Evolutionary conservation across 2,329 filamentous ascomycete genomes (phyloP).

Genomic region (Fusarium guadeloupense): DNA sequence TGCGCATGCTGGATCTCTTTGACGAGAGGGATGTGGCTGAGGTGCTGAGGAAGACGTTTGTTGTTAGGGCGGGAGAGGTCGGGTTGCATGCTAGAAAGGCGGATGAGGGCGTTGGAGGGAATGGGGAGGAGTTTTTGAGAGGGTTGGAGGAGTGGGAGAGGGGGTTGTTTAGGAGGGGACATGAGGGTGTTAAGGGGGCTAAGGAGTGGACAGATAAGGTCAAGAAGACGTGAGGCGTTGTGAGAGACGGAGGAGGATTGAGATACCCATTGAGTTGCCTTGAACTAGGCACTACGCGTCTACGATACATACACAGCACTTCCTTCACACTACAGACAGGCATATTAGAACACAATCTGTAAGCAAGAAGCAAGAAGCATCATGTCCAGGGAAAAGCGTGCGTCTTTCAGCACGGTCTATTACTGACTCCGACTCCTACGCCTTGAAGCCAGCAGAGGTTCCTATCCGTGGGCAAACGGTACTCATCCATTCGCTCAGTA

Average conservation of each 20-base stretch:
- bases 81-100: slow-evolving; percentile 90
- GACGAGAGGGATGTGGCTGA: slow-evolving; percentile 82
- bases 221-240: slow-evolving; percentile 45
- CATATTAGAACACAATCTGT: neutral
- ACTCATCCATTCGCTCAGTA: slow-evolving; percentile 42
- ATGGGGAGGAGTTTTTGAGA: slow-evolving; percentile 81
- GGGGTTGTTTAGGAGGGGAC: slow-evolving; percentile 75
- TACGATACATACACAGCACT: slow-evolving; percentile 3
- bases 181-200: slow-evolving; percentile 75
- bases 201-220: slow-evolving; percentile 75
- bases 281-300: slow-evolving; percentile 19
- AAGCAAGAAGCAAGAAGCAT: neutral
- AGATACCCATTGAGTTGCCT: slow-evolving; percentile 38
- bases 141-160: slow-evolving; percentile 93
- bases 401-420: slow-evolving; percentile 43
- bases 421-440: slow-evolving; percentile 43
- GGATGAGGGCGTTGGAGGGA: slow-evolving; percentile 66
- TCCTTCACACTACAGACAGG: neutral
- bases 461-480: slow-evolving; percentile 39
- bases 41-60: slow-evolving; percentile 81
- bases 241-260: neutral
- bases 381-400: slow-evolving; percentile 35
- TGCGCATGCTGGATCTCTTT: slow-evolving; percentile 87
- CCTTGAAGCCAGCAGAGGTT: slow-evolving; percentile 40
- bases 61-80: slow-evolving; percentile 81